These are phyloP conservation scores for Pichia sp. DNA, from an alignment of 1,139 yeast genomes.

Conservation along the genomic window DNA sequence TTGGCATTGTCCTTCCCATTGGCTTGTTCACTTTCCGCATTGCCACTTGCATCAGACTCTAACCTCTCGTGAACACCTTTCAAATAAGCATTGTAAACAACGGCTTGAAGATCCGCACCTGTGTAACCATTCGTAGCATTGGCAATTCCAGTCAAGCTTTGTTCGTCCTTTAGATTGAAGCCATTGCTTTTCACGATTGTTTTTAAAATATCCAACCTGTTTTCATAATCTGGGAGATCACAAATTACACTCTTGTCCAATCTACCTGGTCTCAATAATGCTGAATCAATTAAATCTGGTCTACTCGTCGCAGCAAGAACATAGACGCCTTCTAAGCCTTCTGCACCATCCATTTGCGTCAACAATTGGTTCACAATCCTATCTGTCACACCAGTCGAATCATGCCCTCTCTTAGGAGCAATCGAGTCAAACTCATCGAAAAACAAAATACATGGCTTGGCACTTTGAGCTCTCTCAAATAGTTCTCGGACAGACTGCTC, in stretches of 20 bases:
- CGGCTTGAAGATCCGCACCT: constrained; percentile 94
- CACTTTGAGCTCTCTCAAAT: constrained; percentile 90
- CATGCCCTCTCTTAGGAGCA: constrained; percentile 98
- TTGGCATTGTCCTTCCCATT: neutral
- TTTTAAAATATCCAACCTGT: constrained; percentile 66
- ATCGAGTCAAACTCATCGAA: constrained; percentile 97
- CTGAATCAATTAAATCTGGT: constrained; percentile 94
- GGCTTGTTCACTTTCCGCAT: neutral
- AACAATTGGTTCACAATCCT: constrained; percentile 95
- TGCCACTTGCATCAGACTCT: constrained; percentile 40
- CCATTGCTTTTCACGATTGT: constrained; percentile 55
- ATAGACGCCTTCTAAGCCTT: constrained; percentile 93
- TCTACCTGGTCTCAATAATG: constrained; percentile 91
- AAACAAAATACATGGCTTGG: constrained; percentile 88
- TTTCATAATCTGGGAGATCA: constrained; percentile 72
- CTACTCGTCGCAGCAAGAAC: constrained; percentile 95
- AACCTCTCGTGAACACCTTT: constrained; percentile 82
- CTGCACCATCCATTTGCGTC: constrained; percentile 99
- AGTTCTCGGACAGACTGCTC: constrained; percentile 92
- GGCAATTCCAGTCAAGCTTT: constrained; percentile 54
- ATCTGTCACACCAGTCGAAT: constrained; percentile 96
- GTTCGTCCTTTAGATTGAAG: constrained; percentile 44
- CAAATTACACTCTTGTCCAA: constrained; percentile 88
- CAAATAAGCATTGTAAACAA: constrained; percentile 86
- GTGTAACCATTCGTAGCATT: constrained; percentile 68